Evolutionary conservation across 2,329 filamentous ascomycete genomes (phyloP).

Genomic region (Aspergillus neotritici): DNA sequence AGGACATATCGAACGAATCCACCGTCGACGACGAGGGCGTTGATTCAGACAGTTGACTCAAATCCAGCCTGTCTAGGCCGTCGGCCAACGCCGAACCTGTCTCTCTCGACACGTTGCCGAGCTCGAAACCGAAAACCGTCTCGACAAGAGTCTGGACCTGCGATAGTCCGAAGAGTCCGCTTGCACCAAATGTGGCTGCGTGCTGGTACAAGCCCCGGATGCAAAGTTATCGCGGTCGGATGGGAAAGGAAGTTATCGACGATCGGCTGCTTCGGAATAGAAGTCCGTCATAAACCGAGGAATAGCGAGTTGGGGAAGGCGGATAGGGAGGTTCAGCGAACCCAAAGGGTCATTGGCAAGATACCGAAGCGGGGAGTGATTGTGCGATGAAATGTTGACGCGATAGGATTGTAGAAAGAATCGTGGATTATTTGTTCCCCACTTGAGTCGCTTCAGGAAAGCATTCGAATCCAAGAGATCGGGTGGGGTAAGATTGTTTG

Average conservation of each 20-base stretch:
- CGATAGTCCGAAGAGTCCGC: conserved; percentile 6
- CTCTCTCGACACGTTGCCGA: conserved; percentile 44
- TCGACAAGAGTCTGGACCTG: conserved; percentile 8
- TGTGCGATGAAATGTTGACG: conserved; percentile 28
- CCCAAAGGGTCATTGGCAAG: conserved; percentile 28
- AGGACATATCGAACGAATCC: conserved; percentile 41
- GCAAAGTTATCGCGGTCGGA: too few species aligned
- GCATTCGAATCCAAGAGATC: background rate
- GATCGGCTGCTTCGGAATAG: too few species aligned
- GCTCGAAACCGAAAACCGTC: conserved; percentile 14
- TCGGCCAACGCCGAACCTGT: conserved; percentile 42
- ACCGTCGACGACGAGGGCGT: conserved; percentile 35
- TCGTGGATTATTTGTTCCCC: conserved; percentile 11
- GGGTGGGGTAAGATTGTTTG: background rate
- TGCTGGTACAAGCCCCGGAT: conserved; percentile 5
- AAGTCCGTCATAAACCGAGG: background rate
- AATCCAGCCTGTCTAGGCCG: conserved; percentile 45
- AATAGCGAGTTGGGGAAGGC: background rate
- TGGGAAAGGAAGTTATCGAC: too few species aligned
- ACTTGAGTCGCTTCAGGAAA: conserved; percentile 4
- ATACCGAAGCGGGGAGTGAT: conserved; percentile 26
- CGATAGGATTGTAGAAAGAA: conserved; percentile 10
- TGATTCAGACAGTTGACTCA: conserved; percentile 42
- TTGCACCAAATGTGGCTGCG: conserved; percentile 10
- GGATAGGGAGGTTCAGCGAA: conserved; percentile 18